These are phyloP conservation scores for Clitocybe nebularis DNA, from an alignment of 1,284 basidiomycete genomes.

Conservation along the genomic window DNA sequence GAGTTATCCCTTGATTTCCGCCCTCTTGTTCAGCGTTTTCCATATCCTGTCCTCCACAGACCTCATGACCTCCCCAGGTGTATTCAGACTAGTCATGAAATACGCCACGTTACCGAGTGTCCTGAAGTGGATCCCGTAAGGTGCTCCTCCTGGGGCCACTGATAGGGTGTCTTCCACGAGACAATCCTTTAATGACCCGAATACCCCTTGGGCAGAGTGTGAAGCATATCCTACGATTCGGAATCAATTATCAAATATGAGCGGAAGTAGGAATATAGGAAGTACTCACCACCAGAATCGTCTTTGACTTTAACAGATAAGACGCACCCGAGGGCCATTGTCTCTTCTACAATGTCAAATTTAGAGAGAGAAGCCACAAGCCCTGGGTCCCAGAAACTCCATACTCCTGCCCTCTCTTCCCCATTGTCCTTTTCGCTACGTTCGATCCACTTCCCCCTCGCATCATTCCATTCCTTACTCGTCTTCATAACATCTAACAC, in stretches of 20 bases:
- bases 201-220: constrained; percentile 58
- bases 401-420: constrained; percentile 36
- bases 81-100: constrained; percentile 91
- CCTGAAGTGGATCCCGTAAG: constrained; percentile 80
- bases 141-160: constrained; percentile 48
- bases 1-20: no score
- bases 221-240: constrained; percentile 68
- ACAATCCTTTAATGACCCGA: constrained; percentile 41
- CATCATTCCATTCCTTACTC: constrained; percentile 53
- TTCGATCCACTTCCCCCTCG: constrained; percentile 35
- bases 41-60: constrained; percentile 61
- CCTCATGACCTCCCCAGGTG: constrained; percentile 46
- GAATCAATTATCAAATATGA: not conserved
- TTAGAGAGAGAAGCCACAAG: constrained; percentile 69
- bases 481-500: constrained; percentile 52
- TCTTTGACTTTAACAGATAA: constrained; percentile 79
- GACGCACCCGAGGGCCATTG: constrained; percentile 88
- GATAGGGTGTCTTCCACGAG: constrained; percentile 25
- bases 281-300: constrained; percentile 46
- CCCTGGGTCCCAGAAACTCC: constrained; percentile 86
- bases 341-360: constrained; percentile 59
- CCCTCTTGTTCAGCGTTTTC: constrained; percentile 14
- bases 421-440: constrained; percentile 16
- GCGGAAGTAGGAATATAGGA: constrained; percentile 1
- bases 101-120: constrained; percentile 93